These are phyloP conservation scores for Coprinellus aureogranulatus DNA, from an alignment of 768 basidiomycete genomes.

Conservation along the genomic window DNA sequence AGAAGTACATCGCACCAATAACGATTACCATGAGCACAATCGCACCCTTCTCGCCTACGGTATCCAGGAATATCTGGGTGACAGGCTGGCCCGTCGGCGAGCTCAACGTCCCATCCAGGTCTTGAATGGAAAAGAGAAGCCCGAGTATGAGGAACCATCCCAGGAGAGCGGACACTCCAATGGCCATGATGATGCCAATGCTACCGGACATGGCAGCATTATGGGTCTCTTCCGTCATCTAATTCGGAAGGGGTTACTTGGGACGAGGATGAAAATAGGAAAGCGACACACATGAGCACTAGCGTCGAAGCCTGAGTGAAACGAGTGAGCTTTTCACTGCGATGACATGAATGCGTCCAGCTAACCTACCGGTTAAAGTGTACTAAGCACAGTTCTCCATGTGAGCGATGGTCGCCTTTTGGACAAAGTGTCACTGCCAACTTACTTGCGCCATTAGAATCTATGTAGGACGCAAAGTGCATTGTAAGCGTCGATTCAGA, in stretches of 20 bases:
- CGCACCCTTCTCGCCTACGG: slow-evolving; percentile 70
- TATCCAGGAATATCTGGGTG: slow-evolving; percentile 75
- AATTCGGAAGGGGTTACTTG: background rate
- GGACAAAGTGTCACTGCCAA: background rate
- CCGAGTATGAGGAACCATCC: slow-evolving; percentile 76
- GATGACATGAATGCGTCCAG: background rate
- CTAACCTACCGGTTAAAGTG: slow-evolving; percentile 57
- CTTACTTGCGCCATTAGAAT: slow-evolving; percentile 67
- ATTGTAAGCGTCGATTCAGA: background rate
- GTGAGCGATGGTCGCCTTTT: background rate
- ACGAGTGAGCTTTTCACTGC: background rate
- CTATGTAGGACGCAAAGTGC: slow-evolving; percentile 19
- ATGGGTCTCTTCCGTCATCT: slow-evolving; percentile 80
- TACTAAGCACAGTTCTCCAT: slow-evolving; percentile 33
- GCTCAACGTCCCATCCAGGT: slow-evolving; percentile 52
- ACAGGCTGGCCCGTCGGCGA: slow-evolving; percentile 67
- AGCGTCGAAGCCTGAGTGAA: slow-evolving; percentile 63
- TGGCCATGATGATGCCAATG: slow-evolving; percentile 67
- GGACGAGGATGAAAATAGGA: no score
- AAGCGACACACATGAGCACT: slow-evolving; percentile 61
- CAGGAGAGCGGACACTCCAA: slow-evolving; percentile 67
- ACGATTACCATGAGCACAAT: slow-evolving; percentile 70
- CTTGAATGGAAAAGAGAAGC: slow-evolving; percentile 75
- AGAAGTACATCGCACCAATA: slow-evolving; percentile 73
- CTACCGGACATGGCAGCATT: slow-evolving; percentile 67